phyloP scores from a whole-genome alignment of 495 filamentous ascomycete species.

The Xylaria sp. region DNA sequence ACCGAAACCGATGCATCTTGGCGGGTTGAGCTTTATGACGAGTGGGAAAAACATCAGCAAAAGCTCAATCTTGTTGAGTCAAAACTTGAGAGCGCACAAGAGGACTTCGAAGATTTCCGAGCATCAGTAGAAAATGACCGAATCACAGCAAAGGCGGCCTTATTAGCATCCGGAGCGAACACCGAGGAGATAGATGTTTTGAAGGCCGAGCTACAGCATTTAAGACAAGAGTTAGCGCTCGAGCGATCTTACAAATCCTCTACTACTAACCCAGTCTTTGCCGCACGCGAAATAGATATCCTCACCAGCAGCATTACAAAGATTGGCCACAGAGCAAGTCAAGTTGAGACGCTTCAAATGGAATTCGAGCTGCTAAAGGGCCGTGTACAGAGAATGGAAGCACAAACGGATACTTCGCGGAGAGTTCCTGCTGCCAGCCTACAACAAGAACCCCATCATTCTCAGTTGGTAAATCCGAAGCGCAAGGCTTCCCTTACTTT shows the following conservation, averaged over 20 bases:
- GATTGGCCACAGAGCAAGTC: constrained; percentile 45
- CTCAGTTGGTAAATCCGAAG: not conserved
- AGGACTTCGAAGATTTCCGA: not conserved
- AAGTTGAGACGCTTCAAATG: constrained; percentile 51
- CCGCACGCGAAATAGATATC: constrained; percentile 47
- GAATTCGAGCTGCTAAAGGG: constrained; percentile 49
- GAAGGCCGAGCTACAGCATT: constrained; percentile 32
- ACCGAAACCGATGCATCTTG: constrained; percentile 20
- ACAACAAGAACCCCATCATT: constrained; percentile 1
- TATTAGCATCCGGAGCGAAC: constrained; percentile 20
- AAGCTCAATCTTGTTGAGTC: constrained; percentile 13
- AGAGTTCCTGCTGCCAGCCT: not conserved
- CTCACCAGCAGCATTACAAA: constrained; percentile 46
- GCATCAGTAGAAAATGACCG: constrained; percentile 20
- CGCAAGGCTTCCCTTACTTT: not conserved
- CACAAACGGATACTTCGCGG: constrained; percentile 1
- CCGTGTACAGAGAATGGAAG: constrained; percentile 42
- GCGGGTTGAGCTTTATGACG: constrained; percentile 6
- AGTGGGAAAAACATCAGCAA: constrained; percentile 24
- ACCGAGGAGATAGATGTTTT: constrained; percentile 30
- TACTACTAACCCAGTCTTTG: constrained; percentile 30
- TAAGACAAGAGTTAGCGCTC: constrained; percentile 41
- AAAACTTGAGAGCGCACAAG: constrained; percentile 7
- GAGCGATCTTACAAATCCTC: constrained; percentile 26
- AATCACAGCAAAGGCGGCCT: constrained; percentile 11